Evolutionary conservation across 176 grass and related monocot species (phyloP).

Genomic region (Oryza meyeriana): DNA sequence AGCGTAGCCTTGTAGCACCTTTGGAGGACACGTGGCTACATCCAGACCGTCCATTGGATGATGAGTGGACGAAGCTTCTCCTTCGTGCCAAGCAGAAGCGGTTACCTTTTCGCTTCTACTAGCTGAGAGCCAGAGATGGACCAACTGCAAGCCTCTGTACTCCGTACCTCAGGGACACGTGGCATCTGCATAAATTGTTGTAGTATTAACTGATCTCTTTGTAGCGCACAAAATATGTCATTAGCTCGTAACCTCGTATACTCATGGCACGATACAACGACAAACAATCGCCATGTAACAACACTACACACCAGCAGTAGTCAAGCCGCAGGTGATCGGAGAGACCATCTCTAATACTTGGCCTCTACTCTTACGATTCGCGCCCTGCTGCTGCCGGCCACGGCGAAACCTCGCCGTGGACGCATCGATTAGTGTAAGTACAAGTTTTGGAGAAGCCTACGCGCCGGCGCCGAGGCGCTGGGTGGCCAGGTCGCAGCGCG

Average conservation of each 20-base stretch:
- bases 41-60: neutral
- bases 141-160: too few species aligned
- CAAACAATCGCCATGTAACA: neutral
- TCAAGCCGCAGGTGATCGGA: constrained; percentile 33
- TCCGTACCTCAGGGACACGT: too few species aligned
- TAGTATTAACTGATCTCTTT: too few species aligned
- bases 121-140: too few species aligned
- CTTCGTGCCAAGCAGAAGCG: neutral
- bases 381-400: constrained; percentile 7
- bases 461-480: constrained; percentile 16
- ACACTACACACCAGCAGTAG: neutral
- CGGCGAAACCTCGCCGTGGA: neutral
- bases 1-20: neutral
- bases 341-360: constrained; percentile 29
- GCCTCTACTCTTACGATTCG: constrained; percentile 31
- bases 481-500: constrained; percentile 53
- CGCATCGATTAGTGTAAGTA: neutral
- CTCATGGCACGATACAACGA: neutral
- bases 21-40: neutral
- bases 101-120: neutral
- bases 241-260: neutral
- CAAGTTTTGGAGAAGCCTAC: neutral
- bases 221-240: neutral
- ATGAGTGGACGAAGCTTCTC: neutral
- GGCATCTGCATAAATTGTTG: too few species aligned